phyloP scores from a whole-genome alignment of 2,329 filamentous ascomycete species.

The Falciphora oryzae region DNA sequence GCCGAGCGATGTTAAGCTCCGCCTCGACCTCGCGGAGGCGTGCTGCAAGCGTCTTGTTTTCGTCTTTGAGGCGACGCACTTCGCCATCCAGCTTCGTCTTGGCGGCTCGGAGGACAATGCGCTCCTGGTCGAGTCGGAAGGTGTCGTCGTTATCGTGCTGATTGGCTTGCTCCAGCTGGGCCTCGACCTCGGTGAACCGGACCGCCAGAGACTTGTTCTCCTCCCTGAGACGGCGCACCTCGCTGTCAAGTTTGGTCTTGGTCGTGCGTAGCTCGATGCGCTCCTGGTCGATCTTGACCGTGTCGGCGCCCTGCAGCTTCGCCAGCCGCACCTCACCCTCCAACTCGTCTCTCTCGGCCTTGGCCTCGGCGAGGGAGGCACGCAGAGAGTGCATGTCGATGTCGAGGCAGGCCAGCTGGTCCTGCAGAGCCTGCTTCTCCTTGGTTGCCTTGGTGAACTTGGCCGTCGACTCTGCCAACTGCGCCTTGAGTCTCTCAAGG shows the following conservation, averaged over 20 bases:
- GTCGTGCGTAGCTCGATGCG: slow-evolving; percentile 59
- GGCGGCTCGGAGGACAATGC: slow-evolving; percentile 61
- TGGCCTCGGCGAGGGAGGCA: slow-evolving; percentile 48
- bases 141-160: slow-evolving; percentile 50
- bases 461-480: slow-evolving; percentile 51
- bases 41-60: slow-evolving; percentile 49
- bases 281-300: slow-evolving; percentile 59
- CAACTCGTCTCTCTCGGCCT: slow-evolving; percentile 62
- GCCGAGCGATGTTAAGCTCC: slow-evolving; percentile 49
- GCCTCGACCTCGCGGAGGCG: slow-evolving; percentile 45
- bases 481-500: slow-evolving; percentile 47
- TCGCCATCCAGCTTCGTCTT: slow-evolving; percentile 64
- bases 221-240: slow-evolving; percentile 9
- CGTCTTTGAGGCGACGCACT: slow-evolving; percentile 58
- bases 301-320: slow-evolving; percentile 52
- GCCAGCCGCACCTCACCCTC: slow-evolving; percentile 52
- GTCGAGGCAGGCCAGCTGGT: slow-evolving; percentile 53
- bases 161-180: slow-evolving; percentile 48
- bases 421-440: slow-evolving; percentile 60
- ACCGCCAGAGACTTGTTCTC: slow-evolving; percentile 9
- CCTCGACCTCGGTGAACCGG: slow-evolving; percentile 49
- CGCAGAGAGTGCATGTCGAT: slow-evolving; percentile 55
- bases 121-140: slow-evolving; percentile 60
- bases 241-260: slow-evolving; percentile 8
- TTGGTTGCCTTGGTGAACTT: slow-evolving; percentile 50